Base-by-base conservation (phyloP, 306 rosid genomes). In the Mucuna pruriens region DNA sequence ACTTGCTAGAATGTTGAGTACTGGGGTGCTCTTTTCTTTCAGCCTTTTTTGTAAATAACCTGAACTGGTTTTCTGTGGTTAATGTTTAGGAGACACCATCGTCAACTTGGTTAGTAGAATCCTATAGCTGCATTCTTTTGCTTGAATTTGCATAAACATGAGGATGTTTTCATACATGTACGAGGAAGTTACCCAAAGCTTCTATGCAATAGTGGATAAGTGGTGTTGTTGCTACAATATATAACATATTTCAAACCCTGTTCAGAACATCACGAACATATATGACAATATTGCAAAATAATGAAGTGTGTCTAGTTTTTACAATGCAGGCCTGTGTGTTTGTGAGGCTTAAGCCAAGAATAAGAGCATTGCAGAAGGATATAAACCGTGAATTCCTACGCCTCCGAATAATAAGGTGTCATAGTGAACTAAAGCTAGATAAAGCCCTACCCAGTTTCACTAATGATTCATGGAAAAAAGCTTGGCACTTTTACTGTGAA, bases 401-500 rank as follows among this genome's bases (percentile, higher is more conserved):
- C 71, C 86, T 95, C 19, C 86, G 91, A 33, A 81, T 86, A 76
- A 49, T 83, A 48, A 93, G 95, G 86, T 90, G 97, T 84, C 94
- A 93, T 77, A 82, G 88, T 25, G 97, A 91, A 78, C 85, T 95
- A 80, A 95, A 93, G 87, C 90, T 91, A 7, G 91, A 87, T 48
- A 89, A 87, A 82, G 64, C 87, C 29, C 34, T 90, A 23, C 88
- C 97, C 11, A 73, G 60, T 75, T 88, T 91, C 82, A 60, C 83
- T 17, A 31, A 69, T 72, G 88, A 87, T 75, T 78, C 92, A 39
- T 93, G 97, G 97, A 60, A 5, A 64, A 93, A 93, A 85, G 92
- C 94, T 63, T 95, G 99, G 97, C 95, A 88, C 66, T 85, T 95
- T 75, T 93, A 89, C 80, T 93, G 97, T 78, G 97, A 93, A 83